Evolutionary conservation across 2,329 filamentous ascomycete species (phyloP).

Genomic region (Cordyceps fumosorosea): DNA sequence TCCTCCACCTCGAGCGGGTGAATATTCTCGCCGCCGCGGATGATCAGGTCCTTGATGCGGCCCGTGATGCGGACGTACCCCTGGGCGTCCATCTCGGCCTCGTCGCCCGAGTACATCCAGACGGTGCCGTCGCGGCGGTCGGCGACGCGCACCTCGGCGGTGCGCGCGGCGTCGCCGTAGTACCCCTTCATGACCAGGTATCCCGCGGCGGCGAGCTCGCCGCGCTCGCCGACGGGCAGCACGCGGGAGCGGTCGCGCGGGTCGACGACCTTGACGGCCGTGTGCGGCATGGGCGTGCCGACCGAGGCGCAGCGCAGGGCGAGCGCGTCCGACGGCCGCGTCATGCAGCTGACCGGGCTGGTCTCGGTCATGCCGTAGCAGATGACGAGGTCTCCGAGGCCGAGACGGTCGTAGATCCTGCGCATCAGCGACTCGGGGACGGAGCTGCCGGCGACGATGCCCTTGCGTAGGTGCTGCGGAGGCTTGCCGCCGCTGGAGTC

Average conservation of each 20-base stretch:
- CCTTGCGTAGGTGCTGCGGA: constrained; percentile 59
- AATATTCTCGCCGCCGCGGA: constrained; percentile 91
- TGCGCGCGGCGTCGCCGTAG: constrained; percentile 66
- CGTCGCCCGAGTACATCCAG: constrained; percentile 94
- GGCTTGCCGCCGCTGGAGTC: constrained; percentile 30
- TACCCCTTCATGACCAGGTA: constrained; percentile 92
- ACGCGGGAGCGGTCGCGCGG: constrained; percentile 51
- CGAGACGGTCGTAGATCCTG: constrained; percentile 64
- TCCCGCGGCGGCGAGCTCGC: constrained; percentile 76
- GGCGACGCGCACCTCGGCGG: constrained; percentile 54
- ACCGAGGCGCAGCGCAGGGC: constrained; percentile 69
- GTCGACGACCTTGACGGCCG: constrained; percentile 68
- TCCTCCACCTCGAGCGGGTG: constrained; percentile 92
- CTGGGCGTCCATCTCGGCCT: constrained; percentile 74
- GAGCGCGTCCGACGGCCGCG: constrained; percentile 66
- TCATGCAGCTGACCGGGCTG: constrained; percentile 73
- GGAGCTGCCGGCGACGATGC: constrained; percentile 83
- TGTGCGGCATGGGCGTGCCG: constrained; percentile 78
- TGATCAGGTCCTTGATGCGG: constrained; percentile 91
- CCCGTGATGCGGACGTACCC: constrained; percentile 88
- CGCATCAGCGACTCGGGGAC: constrained; percentile 79
- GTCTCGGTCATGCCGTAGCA: constrained; percentile 98
- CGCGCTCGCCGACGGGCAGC: constrained; percentile 58
- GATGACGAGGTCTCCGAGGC: constrained; percentile 77
- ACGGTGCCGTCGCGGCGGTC: constrained; percentile 47